These are phyloP conservation scores for Ogataea angusta DNA, from an alignment of 805 yeast species.

Conservation along the genomic window DNA sequence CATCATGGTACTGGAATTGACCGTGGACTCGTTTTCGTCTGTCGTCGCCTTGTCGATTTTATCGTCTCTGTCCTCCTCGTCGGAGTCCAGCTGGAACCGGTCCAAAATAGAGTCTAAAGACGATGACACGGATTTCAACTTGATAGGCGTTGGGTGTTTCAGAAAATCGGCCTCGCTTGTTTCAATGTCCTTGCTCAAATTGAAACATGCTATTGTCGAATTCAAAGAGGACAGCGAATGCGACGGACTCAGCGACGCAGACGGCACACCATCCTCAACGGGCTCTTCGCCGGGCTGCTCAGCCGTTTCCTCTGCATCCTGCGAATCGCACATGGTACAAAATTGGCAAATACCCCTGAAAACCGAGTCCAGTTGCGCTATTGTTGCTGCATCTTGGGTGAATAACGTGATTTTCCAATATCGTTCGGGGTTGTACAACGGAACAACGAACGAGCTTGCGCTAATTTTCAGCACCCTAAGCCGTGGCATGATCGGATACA, in stretches of 20 bases:
- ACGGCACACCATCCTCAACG: neutral
- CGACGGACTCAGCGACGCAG: constrained; percentile 8
- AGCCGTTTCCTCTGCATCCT: neutral
- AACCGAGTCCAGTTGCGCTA: constrained; percentile 9
- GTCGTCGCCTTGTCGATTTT: neutral
- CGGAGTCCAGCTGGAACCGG: constrained; percentile 18
- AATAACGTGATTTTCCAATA: constrained; percentile 59
- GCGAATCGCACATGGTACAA: constrained; percentile 5
- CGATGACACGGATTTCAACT: constrained; percentile 22
- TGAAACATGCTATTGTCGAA: constrained; percentile 36
- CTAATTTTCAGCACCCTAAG: constrained; percentile 53
- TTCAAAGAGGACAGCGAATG: constrained; percentile 30
- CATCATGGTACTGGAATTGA: constrained; percentile 32
- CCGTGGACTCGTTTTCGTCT: constrained; percentile 12
- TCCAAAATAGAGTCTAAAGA: constrained; percentile 30
- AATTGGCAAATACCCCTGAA: constrained; percentile 23
- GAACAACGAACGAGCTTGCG: constrained; percentile 50
- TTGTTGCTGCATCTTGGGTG: constrained; percentile 30
- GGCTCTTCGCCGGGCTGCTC: too few relatives aligned
- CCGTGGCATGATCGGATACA: constrained; percentile 71
- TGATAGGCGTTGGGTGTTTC: constrained; percentile 25
- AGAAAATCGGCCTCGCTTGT: constrained; percentile 10
- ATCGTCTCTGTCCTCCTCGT: constrained; percentile 8
- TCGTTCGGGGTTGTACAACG: constrained; percentile 70
- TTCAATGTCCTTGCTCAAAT: constrained; percentile 22